Evolutionary conservation across 352 stramenopile species (phyloP).

Genomic region (Phytophthora sansomeana): DNA sequence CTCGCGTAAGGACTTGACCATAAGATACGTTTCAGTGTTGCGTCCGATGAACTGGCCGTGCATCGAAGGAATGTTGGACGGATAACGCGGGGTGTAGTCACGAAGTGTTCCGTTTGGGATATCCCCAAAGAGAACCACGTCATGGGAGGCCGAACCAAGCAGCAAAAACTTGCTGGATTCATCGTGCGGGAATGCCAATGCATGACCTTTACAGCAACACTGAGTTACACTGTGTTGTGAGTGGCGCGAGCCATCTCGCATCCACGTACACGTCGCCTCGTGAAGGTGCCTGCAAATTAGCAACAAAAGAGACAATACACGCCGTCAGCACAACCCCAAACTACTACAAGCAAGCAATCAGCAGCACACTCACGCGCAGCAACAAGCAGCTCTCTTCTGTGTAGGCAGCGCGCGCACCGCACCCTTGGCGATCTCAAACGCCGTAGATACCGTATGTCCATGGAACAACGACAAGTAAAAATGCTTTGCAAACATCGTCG

Average conservation of each 20-base stretch:
- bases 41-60: conserved; percentile 86
- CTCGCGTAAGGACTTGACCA: conserved; percentile 79
- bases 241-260: conserved; percentile 67
- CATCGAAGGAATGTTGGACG: conserved; percentile 84
- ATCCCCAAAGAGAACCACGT: conserved; percentile 78
- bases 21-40: conserved; percentile 81
- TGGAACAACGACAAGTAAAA: conserved; percentile 87
- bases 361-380: conserved; percentile 71
- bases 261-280: conserved; percentile 74
- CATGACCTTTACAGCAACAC: conserved; percentile 80
- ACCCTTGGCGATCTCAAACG: conserved; percentile 81
- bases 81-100: conserved; percentile 75
- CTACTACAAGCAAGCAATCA: background rate
- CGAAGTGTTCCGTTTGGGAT: conserved; percentile 63
- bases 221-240: conserved; percentile 70
- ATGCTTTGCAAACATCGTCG: conserved; percentile 87
- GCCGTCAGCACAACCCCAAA: background rate
- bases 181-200: conserved; percentile 77
- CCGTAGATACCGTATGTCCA: conserved; percentile 68
- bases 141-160: conserved; percentile 57
- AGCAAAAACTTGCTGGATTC: conserved; percentile 87
- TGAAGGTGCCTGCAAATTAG: conserved; percentile 65
- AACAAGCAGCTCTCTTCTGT: conserved; percentile 70
- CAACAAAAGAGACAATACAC: conserved; percentile 1
- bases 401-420: conserved; percentile 71